phyloP scores from a whole-genome alignment of 169 alveolate genomes.

The Plasmodium sp. region DNA sequence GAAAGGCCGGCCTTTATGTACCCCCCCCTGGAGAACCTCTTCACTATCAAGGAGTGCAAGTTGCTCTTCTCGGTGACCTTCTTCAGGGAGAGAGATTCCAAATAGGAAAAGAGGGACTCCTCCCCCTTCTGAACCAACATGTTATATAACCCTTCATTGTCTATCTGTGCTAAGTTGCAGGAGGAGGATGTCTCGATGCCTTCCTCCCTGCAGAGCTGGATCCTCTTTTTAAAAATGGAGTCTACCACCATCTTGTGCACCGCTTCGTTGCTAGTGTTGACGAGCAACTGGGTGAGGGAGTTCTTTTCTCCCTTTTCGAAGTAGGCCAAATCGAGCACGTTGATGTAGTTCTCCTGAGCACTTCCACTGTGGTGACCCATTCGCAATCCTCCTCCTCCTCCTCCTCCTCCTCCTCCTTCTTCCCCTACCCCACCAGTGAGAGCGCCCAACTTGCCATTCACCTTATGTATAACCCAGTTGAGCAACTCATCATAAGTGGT shows the following conservation, averaged over 20 bases:
- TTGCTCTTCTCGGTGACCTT: slow-evolving; percentile 7
- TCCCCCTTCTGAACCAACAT: slow-evolving; percentile 5
- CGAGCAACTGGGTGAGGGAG: slow-evolving; percentile 11
- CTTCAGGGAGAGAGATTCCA: slow-evolving; percentile 15
- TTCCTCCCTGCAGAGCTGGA: not conserved
- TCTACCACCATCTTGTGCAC: slow-evolving; percentile 4
- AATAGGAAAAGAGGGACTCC: slow-evolving; percentile 14
- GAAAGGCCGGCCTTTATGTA: not conserved
- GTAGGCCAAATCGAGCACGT: slow-evolving; percentile 17
- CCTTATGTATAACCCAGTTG: slow-evolving; percentile 26
- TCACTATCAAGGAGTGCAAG: not conserved
- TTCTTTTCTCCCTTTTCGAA: slow-evolving; percentile 20
- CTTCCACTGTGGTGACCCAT: not conserved
- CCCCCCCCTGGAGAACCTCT: not conserved
- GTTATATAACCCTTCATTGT: slow-evolving; percentile 15
- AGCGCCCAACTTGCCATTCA: not conserved
- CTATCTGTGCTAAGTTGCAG: not conserved
- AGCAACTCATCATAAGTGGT: slow-evolving; percentile 49
- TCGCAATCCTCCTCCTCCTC: too few species aligned
- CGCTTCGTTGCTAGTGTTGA: slow-evolving; percentile 41
- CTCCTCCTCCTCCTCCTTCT: too few species aligned
- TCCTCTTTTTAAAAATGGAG: not conserved
- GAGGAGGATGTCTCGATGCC: not conserved
- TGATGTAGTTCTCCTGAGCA: slow-evolving; percentile 6
- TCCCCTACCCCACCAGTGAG: not conserved